Base-by-base conservation (phyloP, 1,139 yeast genomes). In the Suzukiozyma palmioleophila region DNA sequence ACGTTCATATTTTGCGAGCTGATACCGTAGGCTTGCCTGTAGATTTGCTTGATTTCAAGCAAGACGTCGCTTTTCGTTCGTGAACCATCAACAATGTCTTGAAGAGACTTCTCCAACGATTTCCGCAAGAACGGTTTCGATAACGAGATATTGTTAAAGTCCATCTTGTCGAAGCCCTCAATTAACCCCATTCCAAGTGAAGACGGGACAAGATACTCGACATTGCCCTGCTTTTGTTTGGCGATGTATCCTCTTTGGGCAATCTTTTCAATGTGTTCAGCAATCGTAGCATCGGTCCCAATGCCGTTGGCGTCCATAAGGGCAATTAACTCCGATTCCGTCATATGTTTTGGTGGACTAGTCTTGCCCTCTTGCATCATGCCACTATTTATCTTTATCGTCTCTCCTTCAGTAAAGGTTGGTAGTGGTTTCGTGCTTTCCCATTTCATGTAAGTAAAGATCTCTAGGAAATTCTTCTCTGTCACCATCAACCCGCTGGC, bases 231-330 rank as follows among this genome's bases (percentile, higher is more conserved):
- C 46, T 60, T 69, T 49, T 40, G 65, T 48, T 82, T 81, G 12
- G 64, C 63, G 2, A 86, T 79, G 53, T 90, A 94, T 26, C 80
- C 78, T 40, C 98, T 64, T 9, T 60, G 59, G 21, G 75, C 64
- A 35, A 94, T 81, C 54, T 86, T 90, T 44, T 85, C 90, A 29
- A 94, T 92, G 59, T 94, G 99, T 33, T 92, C 98, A 0, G 98
- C 98, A 64, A 94, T 94, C 0, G 99, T 94, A 1, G 99, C 98
- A 66, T 94, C 99, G 0, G 99, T 94, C 1, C 99, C 99, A 36
- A 94, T 94, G 0, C 97, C 97, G 61, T 94, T 94, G 6, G 80
- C 87, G 64, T 94, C 98, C 99, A 94, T 94, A 38, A 92, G 64
- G 9, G 89, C 84, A 63, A 94, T 88, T 28, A 94, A 69, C 53